These are phyloP conservation scores for Amphicarpaea edgeworthii DNA, from an alignment of 306 rosid genomes.

Conservation along the genomic window DNA sequence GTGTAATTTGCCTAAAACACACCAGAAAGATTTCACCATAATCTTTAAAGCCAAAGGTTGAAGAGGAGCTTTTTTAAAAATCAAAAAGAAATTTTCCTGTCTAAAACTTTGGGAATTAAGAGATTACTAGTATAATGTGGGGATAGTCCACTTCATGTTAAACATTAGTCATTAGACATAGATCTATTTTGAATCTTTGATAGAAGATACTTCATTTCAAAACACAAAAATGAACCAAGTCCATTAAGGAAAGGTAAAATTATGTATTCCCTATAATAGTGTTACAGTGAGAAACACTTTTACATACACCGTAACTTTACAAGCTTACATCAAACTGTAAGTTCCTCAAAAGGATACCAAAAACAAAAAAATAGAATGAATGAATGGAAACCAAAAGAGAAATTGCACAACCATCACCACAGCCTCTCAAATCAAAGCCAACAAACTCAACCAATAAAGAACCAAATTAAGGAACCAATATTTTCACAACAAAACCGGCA, in stretches of 20 bases:
- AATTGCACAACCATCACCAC: constrained; percentile 25
- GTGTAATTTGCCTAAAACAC: neutral
- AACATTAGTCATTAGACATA: neutral
- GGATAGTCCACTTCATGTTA: neutral
- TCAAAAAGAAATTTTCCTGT: neutral
- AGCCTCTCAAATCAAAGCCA: constrained; percentile 36
- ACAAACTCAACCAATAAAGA: constrained; percentile 35
- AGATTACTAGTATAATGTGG: neutral
- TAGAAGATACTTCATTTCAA: neutral
- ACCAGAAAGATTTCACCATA: neutral
- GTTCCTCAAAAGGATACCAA: neutral
- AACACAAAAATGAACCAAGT: constrained; percentile 12
- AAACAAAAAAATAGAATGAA: neutral
- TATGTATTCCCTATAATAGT: constrained; percentile 38
- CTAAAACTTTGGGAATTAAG: neutral
- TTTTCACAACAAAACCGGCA: neutral
- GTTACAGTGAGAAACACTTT: constrained; percentile 24
- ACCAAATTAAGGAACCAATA: constrained; percentile 32
- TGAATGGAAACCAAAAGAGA: constrained; percentile 4
- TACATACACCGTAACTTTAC: constrained; percentile 48
- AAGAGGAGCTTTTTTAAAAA: neutral
- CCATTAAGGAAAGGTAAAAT: neutral
- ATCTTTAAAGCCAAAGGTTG: neutral
- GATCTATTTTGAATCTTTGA: neutral
- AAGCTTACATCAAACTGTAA: constrained; percentile 45